These are phyloP conservation scores for Thelonectria discophora DNA, from an alignment of 2,329 filamentous ascomycete genomes.

Conservation along the genomic window DNA sequence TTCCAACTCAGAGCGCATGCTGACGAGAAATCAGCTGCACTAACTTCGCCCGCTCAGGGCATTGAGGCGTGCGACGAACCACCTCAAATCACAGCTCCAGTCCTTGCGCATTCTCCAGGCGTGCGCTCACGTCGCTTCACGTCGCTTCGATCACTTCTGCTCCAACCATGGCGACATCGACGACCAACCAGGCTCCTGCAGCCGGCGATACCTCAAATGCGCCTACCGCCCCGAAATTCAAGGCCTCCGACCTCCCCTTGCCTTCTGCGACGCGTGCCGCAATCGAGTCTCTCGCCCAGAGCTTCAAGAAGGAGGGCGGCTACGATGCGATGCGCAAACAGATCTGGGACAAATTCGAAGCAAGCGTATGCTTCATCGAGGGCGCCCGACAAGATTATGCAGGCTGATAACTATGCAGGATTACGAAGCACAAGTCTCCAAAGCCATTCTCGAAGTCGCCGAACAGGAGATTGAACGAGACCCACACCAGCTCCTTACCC, in stretches of 20 bases:
- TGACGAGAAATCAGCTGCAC: neutral
- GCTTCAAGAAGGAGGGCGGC: slow-evolving; percentile 86
- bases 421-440: slow-evolving; percentile 72
- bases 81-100: neutral
- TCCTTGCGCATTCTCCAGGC: slow-evolving; percentile 26
- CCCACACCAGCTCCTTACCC: slow-evolving; percentile 73
- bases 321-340: slow-evolving; percentile 82
- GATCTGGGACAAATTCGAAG: slow-evolving; percentile 78
- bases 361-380: slow-evolving; percentile 62
- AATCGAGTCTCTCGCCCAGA: slow-evolving; percentile 79
- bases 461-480: slow-evolving; percentile 80
- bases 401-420: slow-evolving; percentile 58
- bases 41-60: neutral
- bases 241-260: slow-evolving; percentile 78
- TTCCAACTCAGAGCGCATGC: slow-evolving; percentile 4
- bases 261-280: slow-evolving; percentile 76
- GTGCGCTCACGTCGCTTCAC: slow-evolving; percentile 24
- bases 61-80: slow-evolving; percentile 29
- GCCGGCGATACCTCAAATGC: slow-evolving; percentile 29
- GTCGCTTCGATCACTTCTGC: slow-evolving; percentile 6
- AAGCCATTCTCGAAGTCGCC: slow-evolving; percentile 74
- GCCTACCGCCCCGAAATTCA: slow-evolving; percentile 61
- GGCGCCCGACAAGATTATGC: slow-evolving; percentile 4
- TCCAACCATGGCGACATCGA: slow-evolving; percentile 41
- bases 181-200: slow-evolving; percentile 33